Evolutionary conservation across 2,329 filamentous ascomycete species (phyloP).

Genomic region (Fusarium mangiferae): DNA sequence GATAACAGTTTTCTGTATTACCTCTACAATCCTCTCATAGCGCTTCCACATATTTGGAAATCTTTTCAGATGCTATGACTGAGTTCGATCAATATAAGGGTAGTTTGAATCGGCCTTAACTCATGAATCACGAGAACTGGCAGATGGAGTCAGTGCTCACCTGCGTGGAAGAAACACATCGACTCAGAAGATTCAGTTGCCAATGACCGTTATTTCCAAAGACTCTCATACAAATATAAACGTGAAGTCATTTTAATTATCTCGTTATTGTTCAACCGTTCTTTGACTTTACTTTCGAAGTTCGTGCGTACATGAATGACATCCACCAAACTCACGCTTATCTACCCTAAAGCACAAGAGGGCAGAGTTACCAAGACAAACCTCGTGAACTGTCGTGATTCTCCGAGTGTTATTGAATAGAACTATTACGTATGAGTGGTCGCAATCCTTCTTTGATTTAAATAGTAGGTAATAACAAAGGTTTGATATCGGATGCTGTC

Average conservation of each 20-base stretch:
- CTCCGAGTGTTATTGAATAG: not conserved
- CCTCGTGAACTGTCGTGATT: not conserved
- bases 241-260: not conserved
- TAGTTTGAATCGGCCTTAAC: not conserved
- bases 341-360: not conserved
- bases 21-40: not conserved
- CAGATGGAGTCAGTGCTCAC: not conserved
- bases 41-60: no score
- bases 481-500: not conserved
- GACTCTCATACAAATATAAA: not conserved
- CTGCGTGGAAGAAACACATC: not conserved
- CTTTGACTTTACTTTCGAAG: not conserved
- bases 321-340: no score
- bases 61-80: not conserved
- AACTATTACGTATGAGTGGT: not conserved
- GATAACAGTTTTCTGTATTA: not conserved
- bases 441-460: not conserved
- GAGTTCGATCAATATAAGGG: not conserved
- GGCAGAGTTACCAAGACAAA: not conserved
- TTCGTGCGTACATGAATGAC: not conserved
- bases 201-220: not conserved
- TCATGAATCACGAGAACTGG: not conserved
- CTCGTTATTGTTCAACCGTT: not conserved
- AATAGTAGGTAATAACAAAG: not conserved
- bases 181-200: not conserved